Percentiles rank a stretch among this genome's conserved stretches.
These are phyloP conservation scores for Solioccasus polychromus DNA, from an alignment of 768 basidiomycete species.

Conservation along the genomic window DNA sequence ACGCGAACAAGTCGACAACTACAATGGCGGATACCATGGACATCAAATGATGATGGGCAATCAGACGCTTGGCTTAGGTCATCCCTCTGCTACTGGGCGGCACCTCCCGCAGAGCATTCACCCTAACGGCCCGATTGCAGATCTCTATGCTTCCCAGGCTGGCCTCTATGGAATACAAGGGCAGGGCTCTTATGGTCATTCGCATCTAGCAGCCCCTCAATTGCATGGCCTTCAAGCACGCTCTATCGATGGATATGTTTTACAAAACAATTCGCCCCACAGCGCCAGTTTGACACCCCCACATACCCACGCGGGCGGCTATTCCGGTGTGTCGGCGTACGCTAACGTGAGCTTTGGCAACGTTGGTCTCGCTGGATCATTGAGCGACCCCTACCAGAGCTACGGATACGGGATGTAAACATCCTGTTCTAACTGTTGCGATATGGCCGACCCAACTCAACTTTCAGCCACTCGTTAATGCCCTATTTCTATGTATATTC, in stretches of 20 bases:
- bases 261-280: conserved; percentile 70
- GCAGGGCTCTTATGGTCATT: conserved; percentile 57
- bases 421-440: conserved; percentile 23
- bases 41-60: conserved; percentile 61
- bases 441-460: conserved; percentile 16
- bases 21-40: conserved; percentile 53
- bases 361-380: conserved; percentile 47
- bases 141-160: conserved; percentile 63
- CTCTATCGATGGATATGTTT: conserved; percentile 77
- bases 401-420: conserved; percentile 82
- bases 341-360: conserved; percentile 52
- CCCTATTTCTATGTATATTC: conserved; percentile 38
- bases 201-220: conserved; percentile 47
- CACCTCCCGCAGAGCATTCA: conserved; percentile 56
- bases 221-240: conserved; percentile 65
- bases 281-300: conserved; percentile 59
- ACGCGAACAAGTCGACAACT: conserved; percentile 83
- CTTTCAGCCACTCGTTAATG: conserved; percentile 29
- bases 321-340: conserved; percentile 53
- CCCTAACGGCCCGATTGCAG: conserved; percentile 52
- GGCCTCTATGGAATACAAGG: conserved; percentile 59
- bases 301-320: conserved; percentile 51
- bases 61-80: conserved; percentile 49
- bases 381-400: conserved; percentile 75
- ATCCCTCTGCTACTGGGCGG: conserved; percentile 44